A percentile compares a stretch with the other conserved stretches of the same genome.
Evolutionary conservation across 2,329 filamentous ascomycete genomes (phyloP).

Genomic region (Calonectria honghensis): DNA sequence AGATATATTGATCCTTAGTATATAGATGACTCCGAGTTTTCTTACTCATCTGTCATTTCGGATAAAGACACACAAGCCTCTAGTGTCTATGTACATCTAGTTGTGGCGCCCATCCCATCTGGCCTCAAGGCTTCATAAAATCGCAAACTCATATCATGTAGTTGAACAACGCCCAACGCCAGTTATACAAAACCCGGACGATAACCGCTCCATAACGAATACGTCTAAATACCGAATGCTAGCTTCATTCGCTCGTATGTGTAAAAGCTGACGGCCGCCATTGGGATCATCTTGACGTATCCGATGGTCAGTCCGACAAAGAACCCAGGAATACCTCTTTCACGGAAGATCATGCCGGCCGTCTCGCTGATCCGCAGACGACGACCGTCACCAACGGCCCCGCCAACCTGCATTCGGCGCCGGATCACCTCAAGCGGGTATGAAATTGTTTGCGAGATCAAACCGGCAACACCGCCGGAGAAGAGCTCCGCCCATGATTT

Average conservation of each 20-base stretch:
- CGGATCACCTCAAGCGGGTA: slow-evolving; percentile 96
- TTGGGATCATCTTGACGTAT: slow-evolving; percentile 94
- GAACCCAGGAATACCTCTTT: slow-evolving; percentile 87
- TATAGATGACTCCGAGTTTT: neutral
- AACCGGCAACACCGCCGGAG: slow-evolving; percentile 88
- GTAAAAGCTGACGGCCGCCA: slow-evolving; percentile 84
- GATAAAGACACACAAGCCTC: slow-evolving; percentile 30
- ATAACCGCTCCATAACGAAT: slow-evolving; percentile 32
- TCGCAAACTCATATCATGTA: slow-evolving; percentile 41
- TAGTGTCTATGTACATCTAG: slow-evolving; percentile 35
- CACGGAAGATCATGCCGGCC: slow-evolving; percentile 81
- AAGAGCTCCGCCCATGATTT: slow-evolving; percentile 90
- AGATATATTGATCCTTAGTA: slow-evolving; percentile 8
- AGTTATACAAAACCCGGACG: slow-evolving; percentile 33
- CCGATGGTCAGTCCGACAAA: slow-evolving; percentile 96
- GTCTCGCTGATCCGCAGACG: slow-evolving; percentile 87
- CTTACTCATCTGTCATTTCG: slow-evolving; percentile 14
- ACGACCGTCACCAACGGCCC: slow-evolving; percentile 92
- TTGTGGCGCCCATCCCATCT: neutral
- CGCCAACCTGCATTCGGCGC: slow-evolving; percentile 95
- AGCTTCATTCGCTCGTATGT: slow-evolving; percentile 80
- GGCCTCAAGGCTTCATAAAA: slow-evolving; percentile 22
- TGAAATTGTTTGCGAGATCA: slow-evolving; percentile 92
- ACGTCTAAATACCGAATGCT: slow-evolving; percentile 76
- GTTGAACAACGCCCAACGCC: slow-evolving; percentile 53